Percentiles rank a stretch among this genome's conserved stretches.
phyloP scores from a whole-genome alignment of 352 stramenopile species.

The Phytophthora constricta region DNA sequence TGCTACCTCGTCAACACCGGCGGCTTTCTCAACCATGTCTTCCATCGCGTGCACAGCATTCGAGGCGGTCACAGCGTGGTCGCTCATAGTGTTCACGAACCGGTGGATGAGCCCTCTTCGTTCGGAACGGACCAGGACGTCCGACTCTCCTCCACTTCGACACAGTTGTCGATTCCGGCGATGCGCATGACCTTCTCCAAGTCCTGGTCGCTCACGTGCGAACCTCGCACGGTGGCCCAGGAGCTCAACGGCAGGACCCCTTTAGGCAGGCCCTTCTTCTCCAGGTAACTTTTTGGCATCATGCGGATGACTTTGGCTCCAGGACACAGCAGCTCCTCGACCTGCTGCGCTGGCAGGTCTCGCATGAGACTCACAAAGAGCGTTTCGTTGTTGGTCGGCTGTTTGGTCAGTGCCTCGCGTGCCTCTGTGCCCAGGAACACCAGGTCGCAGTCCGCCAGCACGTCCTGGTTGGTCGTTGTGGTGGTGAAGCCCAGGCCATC shows the following conservation, averaged over 20 bases:
- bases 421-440: conserved; percentile 72
- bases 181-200: conserved; percentile 63
- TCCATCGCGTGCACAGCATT: conserved; percentile 20
- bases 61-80: conserved; percentile 32
- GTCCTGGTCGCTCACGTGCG: conserved; percentile 58
- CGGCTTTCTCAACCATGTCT: no score
- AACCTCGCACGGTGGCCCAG: conserved; percentile 66
- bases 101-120: conserved; percentile 37
- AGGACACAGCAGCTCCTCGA: conserved; percentile 63
- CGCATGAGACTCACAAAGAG: conserved; percentile 80
- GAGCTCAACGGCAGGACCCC: conserved; percentile 50
- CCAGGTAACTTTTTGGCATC: conserved; percentile 69
- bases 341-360: conserved; percentile 57
- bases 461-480: conserved; percentile 56
- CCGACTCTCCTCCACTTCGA: conserved; percentile 49
- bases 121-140: conserved; percentile 36
- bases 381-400: conserved; percentile 43
- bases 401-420: conserved; percentile 48
- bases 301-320: conserved; percentile 78
- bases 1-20: conserved; percentile 5
- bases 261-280: conserved; percentile 59
- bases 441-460: conserved; percentile 73
- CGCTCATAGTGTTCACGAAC: conserved; percentile 45
- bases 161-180: conserved; percentile 56
- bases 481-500: conserved; percentile 70